These are phyloP conservation scores for Beauveria sp. DNA, from an alignment of 2,329 filamentous ascomycete genomes.

Conservation along the genomic window DNA sequence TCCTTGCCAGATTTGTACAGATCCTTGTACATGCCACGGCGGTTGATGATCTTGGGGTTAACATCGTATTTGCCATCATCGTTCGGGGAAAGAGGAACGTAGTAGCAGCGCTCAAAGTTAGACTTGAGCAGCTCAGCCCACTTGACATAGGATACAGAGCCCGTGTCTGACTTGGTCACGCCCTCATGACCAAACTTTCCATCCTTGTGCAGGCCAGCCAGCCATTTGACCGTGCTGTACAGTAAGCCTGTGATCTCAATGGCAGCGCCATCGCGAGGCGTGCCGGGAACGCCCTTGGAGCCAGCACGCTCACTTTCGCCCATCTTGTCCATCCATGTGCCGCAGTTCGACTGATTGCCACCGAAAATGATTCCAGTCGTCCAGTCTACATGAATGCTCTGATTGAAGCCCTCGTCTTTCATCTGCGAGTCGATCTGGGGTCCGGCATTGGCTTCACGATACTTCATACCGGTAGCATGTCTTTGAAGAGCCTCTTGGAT, in stretches of 20 bases:
- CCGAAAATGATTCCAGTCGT: conserved; percentile 82
- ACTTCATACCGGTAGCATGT: conserved; percentile 84
- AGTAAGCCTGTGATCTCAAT: conserved; percentile 91
- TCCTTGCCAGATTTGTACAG: conserved; percentile 89
- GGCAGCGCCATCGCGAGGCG: conserved; percentile 91
- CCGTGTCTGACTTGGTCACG: conserved; percentile 58
- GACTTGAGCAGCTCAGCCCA: conserved; percentile 76
- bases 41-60: conserved; percentile 72
- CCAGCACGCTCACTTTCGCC: conserved; percentile 89
- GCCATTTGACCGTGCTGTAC: conserved; percentile 84
- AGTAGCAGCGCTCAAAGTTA: conserved; percentile 92
- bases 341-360: conserved; percentile 89
- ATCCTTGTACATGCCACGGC: conserved; percentile 96
- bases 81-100: conserved; percentile 60
- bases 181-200: conserved; percentile 67
- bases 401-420: conserved; percentile 85
- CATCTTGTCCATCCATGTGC: conserved; percentile 99
- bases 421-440: conserved; percentile 86
- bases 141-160: conserved; percentile 58
- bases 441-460: conserved; percentile 90
- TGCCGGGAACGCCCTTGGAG: conserved; percentile 89
- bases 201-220: conserved; percentile 56
- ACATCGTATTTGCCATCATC: conserved; percentile 76
- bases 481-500: conserved; percentile 90
- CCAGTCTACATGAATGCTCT: conserved; percentile 89